Conservation (phyloP, 345 rosid genomes). For the Raphanus raphanistrum region DNA sequence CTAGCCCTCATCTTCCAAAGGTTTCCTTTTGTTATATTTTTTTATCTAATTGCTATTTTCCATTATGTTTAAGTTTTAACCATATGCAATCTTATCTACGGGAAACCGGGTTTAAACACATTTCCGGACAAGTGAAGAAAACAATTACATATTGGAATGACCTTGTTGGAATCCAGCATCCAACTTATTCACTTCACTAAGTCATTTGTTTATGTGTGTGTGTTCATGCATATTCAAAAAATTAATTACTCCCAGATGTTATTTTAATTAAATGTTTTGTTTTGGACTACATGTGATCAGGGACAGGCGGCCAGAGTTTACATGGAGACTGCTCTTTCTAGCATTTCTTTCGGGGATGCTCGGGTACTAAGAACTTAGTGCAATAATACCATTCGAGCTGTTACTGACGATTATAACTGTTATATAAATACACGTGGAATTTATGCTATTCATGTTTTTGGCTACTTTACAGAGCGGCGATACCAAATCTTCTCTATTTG, state of each 20-base stretch:
- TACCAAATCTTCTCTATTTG: slow-evolving; percentile 40
- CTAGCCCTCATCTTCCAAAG: slow-evolving; percentile 39
- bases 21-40: not conserved
- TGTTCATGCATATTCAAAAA: slow-evolving; percentile 7
- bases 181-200: not conserved
- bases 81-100: not conserved
- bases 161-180: too few relatives aligned
- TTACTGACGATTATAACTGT: not conserved
- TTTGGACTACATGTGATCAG: slow-evolving; percentile 27
- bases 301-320: slow-evolving; percentile 47
- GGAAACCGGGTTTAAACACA: not conserved
- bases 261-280: not conserved
- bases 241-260: not conserved
- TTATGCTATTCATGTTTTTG: slow-evolving; percentile 5
- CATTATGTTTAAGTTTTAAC: not conserved
- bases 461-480: slow-evolving; percentile 27
- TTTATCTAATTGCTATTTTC: not conserved
- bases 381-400: not conserved
- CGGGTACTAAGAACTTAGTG: slow-evolving; percentile 41
- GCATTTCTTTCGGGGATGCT: slow-evolving; percentile 50
- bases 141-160: too few relatives aligned
- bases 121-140: not conserved
- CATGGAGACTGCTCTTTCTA: slow-evolving; percentile 46
- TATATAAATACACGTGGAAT: not conserved
- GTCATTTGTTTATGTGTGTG: not conserved